Conservation (phyloP, 2,329 filamentous ascomycete species). For the Cadophora sp. region DNA sequence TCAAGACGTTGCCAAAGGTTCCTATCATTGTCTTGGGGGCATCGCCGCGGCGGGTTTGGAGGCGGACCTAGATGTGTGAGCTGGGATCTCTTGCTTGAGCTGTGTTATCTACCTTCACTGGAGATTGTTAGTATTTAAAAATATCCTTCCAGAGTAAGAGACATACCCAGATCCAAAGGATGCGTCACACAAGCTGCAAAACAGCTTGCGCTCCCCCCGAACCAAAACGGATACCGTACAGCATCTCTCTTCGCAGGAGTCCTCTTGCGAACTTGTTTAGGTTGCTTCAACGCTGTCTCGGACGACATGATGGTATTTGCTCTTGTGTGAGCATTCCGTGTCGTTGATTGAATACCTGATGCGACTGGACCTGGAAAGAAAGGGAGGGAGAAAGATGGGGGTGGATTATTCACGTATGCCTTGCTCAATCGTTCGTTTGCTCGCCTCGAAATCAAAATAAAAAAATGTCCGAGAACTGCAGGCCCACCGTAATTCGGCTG, state of each 20-base stretch:
- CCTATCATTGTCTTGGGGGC: conserved; percentile 82
- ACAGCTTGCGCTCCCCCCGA: conserved; percentile 92
- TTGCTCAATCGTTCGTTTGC: not conserved
- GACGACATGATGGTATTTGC: conserved; percentile 39
- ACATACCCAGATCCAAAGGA: conserved; percentile 87
- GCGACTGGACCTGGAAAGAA: not conserved
- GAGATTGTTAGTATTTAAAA: conserved; percentile 27
- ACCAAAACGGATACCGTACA: conserved; percentile 83
- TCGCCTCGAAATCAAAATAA: conserved; percentile 14
- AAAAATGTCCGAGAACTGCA: conserved; percentile 6
- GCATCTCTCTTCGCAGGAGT: conserved; percentile 38
- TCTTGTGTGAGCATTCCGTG: conserved; percentile 38
- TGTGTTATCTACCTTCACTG: conserved; percentile 40
- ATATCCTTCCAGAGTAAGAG: conserved; percentile 17
- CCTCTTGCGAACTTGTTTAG: conserved; percentile 35
- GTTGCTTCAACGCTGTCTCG: conserved; percentile 29
- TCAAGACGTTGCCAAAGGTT: conserved; percentile 84
- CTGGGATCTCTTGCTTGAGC: not conserved
- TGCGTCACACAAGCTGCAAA: conserved; percentile 92
- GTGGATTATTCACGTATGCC: conserved; percentile 5
- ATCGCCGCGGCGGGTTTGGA: conserved; percentile 82
- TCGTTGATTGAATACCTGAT: not conserved
- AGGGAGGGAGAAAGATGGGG: conserved; percentile 6
- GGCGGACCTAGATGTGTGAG: conserved; percentile 67
- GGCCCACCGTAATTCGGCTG: not conserved